These are phyloP conservation scores for Mycena haematopus DNA, from an alignment of 768 basidiomycete genomes.

Conservation along the genomic window DNA sequence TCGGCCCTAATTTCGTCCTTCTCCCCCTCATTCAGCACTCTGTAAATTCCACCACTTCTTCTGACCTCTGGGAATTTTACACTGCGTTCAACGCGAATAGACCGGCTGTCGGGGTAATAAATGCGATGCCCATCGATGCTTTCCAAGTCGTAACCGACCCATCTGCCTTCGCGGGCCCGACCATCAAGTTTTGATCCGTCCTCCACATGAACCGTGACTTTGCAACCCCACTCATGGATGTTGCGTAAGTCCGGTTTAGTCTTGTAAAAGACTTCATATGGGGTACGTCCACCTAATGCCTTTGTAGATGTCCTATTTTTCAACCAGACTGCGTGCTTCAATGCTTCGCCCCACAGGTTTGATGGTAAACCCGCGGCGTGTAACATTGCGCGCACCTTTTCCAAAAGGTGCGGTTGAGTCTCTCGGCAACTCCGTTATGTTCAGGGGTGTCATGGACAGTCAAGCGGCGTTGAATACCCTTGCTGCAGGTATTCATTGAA, in stretches of 20 bases:
- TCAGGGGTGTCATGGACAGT: slow-evolving; percentile 38
- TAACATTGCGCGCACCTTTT: slow-evolving; percentile 39
- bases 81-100: background rate
- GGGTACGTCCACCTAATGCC: slow-evolving; percentile 28
- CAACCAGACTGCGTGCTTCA: slow-evolving; percentile 34
- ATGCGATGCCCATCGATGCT: slow-evolving; percentile 36
- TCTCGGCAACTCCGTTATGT: slow-evolving; percentile 47
- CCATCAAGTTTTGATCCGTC: slow-evolving; percentile 35
- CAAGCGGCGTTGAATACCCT: slow-evolving; percentile 29
- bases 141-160: slow-evolving; percentile 42
- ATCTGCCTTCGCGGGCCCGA: slow-evolving; percentile 35
- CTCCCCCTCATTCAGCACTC: slow-evolving; percentile 31
- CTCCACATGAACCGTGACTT: slow-evolving; percentile 29
- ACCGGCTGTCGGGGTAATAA: background rate
- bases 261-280: slow-evolving; percentile 29
- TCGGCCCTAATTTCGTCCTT: slow-evolving; percentile 7
- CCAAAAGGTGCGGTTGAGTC: slow-evolving; percentile 40
- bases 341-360: slow-evolving; percentile 41
- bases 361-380: slow-evolving; percentile 34
- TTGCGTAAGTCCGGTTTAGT: slow-evolving; percentile 32
- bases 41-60: slow-evolving; percentile 9
- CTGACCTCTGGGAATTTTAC: background rate
- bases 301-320: slow-evolving; percentile 35
- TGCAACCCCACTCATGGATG: slow-evolving; percentile 16
- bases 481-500: slow-evolving; percentile 31